A percentile compares a stretch with the other conserved stretches of the same genome.
These are phyloP conservation scores for Termitomyces heimii DNA, from an alignment of 768 basidiomycete genomes.

Conservation along the genomic window DNA sequence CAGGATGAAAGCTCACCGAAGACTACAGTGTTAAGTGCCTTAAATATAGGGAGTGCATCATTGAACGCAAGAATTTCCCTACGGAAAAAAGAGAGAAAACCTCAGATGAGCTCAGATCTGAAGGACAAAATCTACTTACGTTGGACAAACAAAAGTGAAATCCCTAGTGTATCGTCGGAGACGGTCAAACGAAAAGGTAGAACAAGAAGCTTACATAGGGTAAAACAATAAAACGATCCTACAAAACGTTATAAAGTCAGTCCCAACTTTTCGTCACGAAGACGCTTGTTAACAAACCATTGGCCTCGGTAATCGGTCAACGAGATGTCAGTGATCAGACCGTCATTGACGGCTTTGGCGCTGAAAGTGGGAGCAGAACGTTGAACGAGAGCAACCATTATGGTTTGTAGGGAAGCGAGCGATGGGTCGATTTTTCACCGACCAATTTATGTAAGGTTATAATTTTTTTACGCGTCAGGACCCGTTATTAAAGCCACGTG, in stretches of 20 bases:
- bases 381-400: constrained; percentile 65
- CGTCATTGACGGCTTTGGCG: constrained; percentile 68
- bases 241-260: constrained; percentile 6
- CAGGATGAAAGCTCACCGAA: constrained; percentile 45
- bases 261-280: background rate
- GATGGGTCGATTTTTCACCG: background rate
- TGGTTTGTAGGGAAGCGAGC: background rate
- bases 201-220: constrained; percentile 76
- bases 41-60: constrained; percentile 74
- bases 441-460: constrained; percentile 6
- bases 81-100: background rate
- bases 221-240: constrained; percentile 96
- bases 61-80: constrained; percentile 93
- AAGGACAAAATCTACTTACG: constrained; percentile 29
- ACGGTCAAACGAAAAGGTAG: background rate
- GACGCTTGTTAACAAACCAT: constrained; percentile 49
- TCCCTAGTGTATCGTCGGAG: constrained; percentile 40
- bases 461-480: constrained; percentile 14
- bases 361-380: constrained; percentile 81
- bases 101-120: background rate
- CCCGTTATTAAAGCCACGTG: constrained; percentile 8
- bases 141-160: constrained; percentile 91
- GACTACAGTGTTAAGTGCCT: constrained; percentile 65
- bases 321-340: constrained; percentile 74
- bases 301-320: constrained; percentile 68